Conservation (phyloP, 768 basidiomycete genomes). For the Tephrocybe sp. region DNA sequence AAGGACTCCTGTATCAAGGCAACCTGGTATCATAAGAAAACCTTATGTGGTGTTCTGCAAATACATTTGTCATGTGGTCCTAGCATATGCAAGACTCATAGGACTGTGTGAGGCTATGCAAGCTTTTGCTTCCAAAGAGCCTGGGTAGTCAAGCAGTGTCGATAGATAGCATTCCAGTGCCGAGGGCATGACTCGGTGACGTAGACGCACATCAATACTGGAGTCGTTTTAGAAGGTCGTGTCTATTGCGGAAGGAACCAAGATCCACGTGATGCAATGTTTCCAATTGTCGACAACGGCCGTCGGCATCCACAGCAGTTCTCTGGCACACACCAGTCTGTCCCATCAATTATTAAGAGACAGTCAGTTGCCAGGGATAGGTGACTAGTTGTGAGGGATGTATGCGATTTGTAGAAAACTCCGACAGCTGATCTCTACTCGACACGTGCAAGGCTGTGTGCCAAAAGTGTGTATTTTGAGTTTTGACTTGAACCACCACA, state of each 20-base stretch:
- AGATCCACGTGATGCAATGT: neutral
- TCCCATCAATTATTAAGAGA: too few relatives aligned
- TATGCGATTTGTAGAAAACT: neutral
- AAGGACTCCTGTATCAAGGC: neutral
- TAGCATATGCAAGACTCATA: too few relatives aligned
- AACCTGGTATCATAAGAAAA: too few relatives aligned
- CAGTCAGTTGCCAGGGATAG: neutral
- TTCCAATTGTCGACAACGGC: neutral
- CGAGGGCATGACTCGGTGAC: too few relatives aligned
- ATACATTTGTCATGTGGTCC: too few relatives aligned
- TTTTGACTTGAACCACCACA: neutral
- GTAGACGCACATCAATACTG: too few relatives aligned
- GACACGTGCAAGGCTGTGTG: slow-evolving; percentile 7
- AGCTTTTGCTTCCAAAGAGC: too few relatives aligned
- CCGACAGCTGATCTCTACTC: slow-evolving; percentile 1
- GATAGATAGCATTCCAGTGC: too few relatives aligned
- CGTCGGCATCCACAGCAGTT: neutral
- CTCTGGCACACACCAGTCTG: neutral
- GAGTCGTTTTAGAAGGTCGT: too few relatives aligned
- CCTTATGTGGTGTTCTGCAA: too few relatives aligned
- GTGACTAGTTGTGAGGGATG: neutral
- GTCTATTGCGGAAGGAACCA: neutral
- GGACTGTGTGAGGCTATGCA: too few relatives aligned
- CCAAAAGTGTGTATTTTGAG: neutral
- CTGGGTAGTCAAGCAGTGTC: neutral